Conservation (phyloP, 768 basidiomycete species). For the Piloderma croceum region DNA sequence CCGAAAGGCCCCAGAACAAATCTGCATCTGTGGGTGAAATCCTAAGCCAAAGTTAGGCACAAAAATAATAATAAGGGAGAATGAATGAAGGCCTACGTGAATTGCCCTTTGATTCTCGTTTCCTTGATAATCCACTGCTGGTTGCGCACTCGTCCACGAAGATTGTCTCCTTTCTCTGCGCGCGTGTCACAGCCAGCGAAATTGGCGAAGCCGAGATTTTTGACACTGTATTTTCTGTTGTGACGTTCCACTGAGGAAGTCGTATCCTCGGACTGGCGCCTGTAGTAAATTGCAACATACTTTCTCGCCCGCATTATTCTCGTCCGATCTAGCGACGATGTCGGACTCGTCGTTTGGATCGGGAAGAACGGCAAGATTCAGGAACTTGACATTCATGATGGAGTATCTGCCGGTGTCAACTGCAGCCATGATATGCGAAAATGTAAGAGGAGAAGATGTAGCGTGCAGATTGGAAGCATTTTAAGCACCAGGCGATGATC, state of each 20-base stretch:
- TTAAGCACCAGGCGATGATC: too few relatives aligned
- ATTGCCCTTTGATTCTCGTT: not conserved
- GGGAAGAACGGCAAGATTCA: constrained; percentile 1
- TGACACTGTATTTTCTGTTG: not conserved
- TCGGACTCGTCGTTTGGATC: not conserved
- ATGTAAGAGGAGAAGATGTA: too few relatives aligned
- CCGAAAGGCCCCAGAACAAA: too few relatives aligned
- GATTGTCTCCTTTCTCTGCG: not conserved
- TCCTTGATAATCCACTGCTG: constrained; percentile 2
- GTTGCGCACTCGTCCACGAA: not conserved
- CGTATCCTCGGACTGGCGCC: too few relatives aligned
- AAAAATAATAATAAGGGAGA: too few relatives aligned
- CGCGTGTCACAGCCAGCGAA: not conserved
- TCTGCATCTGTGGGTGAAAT: too few relatives aligned
- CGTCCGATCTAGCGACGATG: not conserved
- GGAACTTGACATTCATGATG: not conserved
- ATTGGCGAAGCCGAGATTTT: not conserved
- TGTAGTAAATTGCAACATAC: not conserved
- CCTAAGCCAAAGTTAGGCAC: too few relatives aligned
- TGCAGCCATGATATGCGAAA: not conserved
- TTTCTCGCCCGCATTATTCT: not conserved
- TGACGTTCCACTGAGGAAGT: constrained; percentile 1
- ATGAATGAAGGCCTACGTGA: not conserved
- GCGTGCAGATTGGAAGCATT: too few relatives aligned
- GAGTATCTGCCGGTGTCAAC: constrained; percentile 1